phyloP scores from a whole-genome alignment of 2,329 filamentous ascomycete species.

The Aspergillus sp. region DNA sequence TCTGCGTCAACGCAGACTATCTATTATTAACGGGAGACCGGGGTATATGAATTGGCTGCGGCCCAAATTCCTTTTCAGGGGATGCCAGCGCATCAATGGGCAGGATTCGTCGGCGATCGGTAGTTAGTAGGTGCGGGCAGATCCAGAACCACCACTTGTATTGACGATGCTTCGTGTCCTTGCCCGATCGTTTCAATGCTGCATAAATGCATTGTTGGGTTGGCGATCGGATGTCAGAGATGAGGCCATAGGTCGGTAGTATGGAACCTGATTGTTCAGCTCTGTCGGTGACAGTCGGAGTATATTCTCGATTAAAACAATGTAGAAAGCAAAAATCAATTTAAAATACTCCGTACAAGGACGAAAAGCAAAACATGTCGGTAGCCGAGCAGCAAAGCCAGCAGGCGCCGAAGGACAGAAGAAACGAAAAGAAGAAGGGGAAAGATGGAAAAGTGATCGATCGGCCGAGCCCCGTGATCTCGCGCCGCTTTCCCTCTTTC shows the following conservation, averaged over 20 bases:
- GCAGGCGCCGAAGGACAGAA: background rate
- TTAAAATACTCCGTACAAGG: background rate
- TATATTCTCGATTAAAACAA: too few relatives aligned
- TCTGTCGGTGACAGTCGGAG: too few relatives aligned
- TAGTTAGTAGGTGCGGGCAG: background rate
- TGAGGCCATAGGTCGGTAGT: background rate
- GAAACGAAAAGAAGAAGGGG: background rate
- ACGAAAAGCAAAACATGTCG: background rate
- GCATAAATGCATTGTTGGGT: background rate
- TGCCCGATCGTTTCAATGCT: background rate
- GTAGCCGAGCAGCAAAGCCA: background rate
- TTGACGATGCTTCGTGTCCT: background rate
- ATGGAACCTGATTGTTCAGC: too few relatives aligned
- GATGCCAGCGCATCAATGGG: conserved; percentile 6
- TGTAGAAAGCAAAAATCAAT: background rate
- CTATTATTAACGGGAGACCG: background rate
- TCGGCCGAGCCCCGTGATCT: conserved; percentile 2
- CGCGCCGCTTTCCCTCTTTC: background rate
- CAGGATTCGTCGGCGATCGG: background rate
- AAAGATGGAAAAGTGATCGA: background rate
- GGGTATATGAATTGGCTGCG: background rate
- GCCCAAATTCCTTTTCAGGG: conserved; percentile 1
- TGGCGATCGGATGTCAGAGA: background rate
- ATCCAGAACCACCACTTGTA: conserved; percentile 2
- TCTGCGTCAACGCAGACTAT: background rate